Conservation (phyloP, 2,329 filamentous ascomycete genomes). For the Aspergillus fijiensis region DNA sequence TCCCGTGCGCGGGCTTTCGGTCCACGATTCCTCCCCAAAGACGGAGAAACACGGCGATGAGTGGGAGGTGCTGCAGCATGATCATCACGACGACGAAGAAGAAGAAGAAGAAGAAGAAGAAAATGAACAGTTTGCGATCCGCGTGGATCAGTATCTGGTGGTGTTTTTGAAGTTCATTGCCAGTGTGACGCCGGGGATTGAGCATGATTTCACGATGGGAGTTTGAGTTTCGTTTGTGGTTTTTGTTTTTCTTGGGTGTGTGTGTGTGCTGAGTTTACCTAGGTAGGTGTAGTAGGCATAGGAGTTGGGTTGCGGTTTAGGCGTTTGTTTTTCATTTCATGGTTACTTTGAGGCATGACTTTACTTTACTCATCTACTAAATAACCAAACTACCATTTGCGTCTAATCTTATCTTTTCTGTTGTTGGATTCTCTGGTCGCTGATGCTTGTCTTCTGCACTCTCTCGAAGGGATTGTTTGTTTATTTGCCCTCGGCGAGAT, state of each 20-base stretch:
- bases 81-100: conserved; percentile 34
- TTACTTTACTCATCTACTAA: no score
- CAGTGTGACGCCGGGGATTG: conserved; percentile 92
- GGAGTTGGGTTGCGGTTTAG: no score
- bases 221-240: conserved; percentile 54
- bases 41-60: conserved; percentile 53
- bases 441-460: no score
- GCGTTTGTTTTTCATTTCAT: no score
- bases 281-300: no score
- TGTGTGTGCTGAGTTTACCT: neutral
- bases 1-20: conserved; percentile 64
- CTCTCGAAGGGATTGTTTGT: no score
- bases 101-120: conserved; percentile 46
- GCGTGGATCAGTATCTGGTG: conserved; percentile 53
- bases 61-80: conserved; percentile 62
- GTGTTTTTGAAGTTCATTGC: conserved; percentile 68
- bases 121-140: conserved; percentile 47
- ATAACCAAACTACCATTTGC: no score
- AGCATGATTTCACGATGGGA: conserved; percentile 97
- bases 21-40: conserved; percentile 49
- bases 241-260: conserved; percentile 5
- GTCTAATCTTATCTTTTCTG: no score
- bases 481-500: no score
- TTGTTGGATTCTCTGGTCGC: no score
- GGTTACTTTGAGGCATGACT: no score